Evolutionary conservation across 2,329 filamentous ascomycete genomes (phyloP).

Genomic region (Hymenoscyphus fraxineus): DNA sequence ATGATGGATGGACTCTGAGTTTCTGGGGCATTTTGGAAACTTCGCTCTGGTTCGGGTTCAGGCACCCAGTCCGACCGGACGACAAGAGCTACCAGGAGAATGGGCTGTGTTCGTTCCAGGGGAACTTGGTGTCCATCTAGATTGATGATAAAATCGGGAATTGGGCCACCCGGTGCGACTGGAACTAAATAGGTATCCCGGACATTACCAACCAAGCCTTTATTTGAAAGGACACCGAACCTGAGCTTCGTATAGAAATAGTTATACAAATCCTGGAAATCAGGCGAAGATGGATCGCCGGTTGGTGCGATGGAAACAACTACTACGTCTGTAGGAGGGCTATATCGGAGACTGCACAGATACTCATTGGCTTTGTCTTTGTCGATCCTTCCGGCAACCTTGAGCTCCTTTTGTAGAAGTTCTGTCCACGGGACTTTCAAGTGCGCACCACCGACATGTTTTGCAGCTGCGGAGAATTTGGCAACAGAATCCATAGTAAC

Average conservation of each 20-base stretch:
- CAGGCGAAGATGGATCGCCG: constrained; percentile 54
- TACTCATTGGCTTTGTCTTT: constrained; percentile 85
- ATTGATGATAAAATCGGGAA: constrained; percentile 85
- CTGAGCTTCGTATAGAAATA: constrained; percentile 81
- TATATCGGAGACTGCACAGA: constrained; percentile 80
- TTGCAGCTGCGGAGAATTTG: constrained; percentile 71
- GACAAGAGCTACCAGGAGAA: constrained; percentile 81
- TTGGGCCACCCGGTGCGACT: constrained; percentile 62
- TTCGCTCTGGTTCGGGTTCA: constrained; percentile 13
- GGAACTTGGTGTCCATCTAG: constrained; percentile 82
- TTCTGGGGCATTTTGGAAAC: constrained; percentile 24
- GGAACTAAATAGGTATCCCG: constrained; percentile 91
- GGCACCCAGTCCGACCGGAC: constrained; percentile 57
- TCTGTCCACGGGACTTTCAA: constrained; percentile 69
- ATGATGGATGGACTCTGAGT: constrained; percentile 36
- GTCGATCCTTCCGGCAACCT: constrained; percentile 75
- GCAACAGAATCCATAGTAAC: constrained; percentile 74
- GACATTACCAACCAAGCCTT: constrained; percentile 63
- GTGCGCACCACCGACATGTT: constrained; percentile 80
- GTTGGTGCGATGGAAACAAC: constrained; percentile 70
- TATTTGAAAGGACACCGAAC: constrained; percentile 84
- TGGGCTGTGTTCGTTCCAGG: constrained; percentile 64
- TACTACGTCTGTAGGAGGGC: constrained; percentile 75
- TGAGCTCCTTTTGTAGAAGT: constrained; percentile 66
- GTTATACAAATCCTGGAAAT: constrained; percentile 75